Evolutionary conservation across 306 rosid genomes (phyloP), one percentile per base, ranked within the genome.

Genomic region (Quercus rubra): DNA sequence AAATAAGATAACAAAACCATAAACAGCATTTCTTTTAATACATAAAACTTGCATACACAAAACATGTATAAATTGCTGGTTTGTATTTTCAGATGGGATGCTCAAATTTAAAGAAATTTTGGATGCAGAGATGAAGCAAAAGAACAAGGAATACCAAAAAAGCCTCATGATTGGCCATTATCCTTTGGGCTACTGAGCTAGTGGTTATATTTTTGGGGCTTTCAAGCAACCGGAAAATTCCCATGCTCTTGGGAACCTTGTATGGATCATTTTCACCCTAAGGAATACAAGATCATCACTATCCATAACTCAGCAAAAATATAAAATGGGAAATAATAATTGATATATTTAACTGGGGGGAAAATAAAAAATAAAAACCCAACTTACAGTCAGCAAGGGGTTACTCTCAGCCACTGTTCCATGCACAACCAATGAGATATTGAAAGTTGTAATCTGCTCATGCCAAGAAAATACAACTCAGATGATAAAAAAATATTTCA

Each of bases 101-200:
- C 49, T 73, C 25, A 35, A 76, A 79, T 56, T 21, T 74, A 20
- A 20, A n/a, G 55, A 74, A 78, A 79, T 1, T 70, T 70, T 11
- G 20, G 8, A 1, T 49, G 23, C 19, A 30, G 38, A 21, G 33
- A 43, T 4, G 54, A 4, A 38, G 74, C 18, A 10, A 41, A 56
- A 83, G 55, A 71, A 71, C 15, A 56, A 69, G 33, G 1, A 38
- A 75, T 23, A 96, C 99, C 98, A 75, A 28, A 55, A 86, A 96
- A 74, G 99, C 98, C 69, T 93, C 99, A 81, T 96, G 98, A 75
- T 93, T 96, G 68, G 98, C 97, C 78, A 93, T 79, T 84, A 96
- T 96, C 88, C 99, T 90, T 74, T 87, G 90, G 35, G 98, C 96
- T 74, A 96, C 92, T 64, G 96, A 85, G 51, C 89, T 77, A 13